A percentile compares a stretch with the other conserved stretches of the same genome.
phyloP scores from a whole-genome alignment of 768 basidiomycete genomes.

The Leccinum olivaceopallidum region DNA sequence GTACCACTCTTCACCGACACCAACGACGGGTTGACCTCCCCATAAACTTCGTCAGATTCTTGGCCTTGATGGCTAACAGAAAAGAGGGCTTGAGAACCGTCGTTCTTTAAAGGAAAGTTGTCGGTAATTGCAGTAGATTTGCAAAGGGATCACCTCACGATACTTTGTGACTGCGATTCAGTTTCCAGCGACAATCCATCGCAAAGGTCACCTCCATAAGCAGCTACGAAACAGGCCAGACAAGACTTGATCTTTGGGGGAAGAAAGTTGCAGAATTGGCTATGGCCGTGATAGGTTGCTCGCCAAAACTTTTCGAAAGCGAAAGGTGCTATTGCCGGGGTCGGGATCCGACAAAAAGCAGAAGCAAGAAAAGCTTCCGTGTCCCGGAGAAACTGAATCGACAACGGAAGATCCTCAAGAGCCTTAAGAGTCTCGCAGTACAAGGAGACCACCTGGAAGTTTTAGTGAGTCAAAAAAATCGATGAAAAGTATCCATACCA shows the following conservation, averaged over 20 bases:
- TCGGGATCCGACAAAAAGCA: constrained; percentile 48
- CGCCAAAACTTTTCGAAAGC: constrained; percentile 61
- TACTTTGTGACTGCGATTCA: constrained; percentile 37
- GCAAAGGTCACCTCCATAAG: constrained; percentile 49
- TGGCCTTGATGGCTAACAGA: neutral
- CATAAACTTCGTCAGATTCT: constrained; percentile 13
- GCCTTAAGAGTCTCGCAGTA: constrained; percentile 46
- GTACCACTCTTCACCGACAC: neutral
- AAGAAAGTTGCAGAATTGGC: constrained; percentile 38
- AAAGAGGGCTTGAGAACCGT: constrained; percentile 4
- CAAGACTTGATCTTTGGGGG: constrained; percentile 45
- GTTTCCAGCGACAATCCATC: constrained; percentile 42
- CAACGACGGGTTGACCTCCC: constrained; percentile 24
- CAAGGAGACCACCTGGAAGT: constrained; percentile 33
- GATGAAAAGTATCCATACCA: constrained; percentile 39
- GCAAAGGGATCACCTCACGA: constrained; percentile 27
- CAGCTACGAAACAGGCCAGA: constrained; percentile 46
- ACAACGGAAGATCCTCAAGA: constrained; percentile 41
- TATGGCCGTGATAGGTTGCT: constrained; percentile 48
- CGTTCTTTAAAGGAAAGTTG: constrained; percentile 19
- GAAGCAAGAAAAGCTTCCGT: constrained; percentile 50
- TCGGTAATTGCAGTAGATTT: constrained; percentile 12
- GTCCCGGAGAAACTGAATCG: constrained; percentile 39
- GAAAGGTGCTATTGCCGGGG: constrained; percentile 49
- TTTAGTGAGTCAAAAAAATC: neutral